Conservation (phyloP, 2,329 filamentous ascomycete genomes). For the Fusarium irregulare region DNA sequence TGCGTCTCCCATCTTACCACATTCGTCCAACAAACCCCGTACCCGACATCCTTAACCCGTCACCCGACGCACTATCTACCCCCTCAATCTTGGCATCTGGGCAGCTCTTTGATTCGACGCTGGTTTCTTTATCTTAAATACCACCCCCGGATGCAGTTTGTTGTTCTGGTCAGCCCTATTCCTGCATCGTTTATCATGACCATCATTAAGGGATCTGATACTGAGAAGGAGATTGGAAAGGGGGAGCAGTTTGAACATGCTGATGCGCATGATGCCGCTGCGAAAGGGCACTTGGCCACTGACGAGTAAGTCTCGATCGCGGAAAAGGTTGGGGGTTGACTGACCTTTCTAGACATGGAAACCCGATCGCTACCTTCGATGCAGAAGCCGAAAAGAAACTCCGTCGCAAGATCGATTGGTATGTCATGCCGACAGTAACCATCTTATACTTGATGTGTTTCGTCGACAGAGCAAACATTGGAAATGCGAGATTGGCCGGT, state of each 20-base stretch:
- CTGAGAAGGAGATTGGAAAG: conserved; percentile 7
- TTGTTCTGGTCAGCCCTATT: background rate
- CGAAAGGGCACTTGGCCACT: conserved; percentile 14
- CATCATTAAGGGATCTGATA: conserved; percentile 2
- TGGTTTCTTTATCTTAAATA: background rate
- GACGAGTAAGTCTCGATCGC: conserved; percentile 4
- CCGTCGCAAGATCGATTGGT: conserved; percentile 19
- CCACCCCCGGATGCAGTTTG: background rate
- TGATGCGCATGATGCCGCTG: conserved; percentile 13
- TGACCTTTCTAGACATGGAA: conserved; percentile 5
- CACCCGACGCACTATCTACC: conserved; percentile 12
- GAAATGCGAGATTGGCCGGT: conserved; percentile 65
- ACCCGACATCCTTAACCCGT: conserved; percentile 8
- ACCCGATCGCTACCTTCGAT: conserved; percentile 16
- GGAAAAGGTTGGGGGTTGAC: background rate
- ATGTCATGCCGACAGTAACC: conserved; percentile 24
- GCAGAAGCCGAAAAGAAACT: conserved; percentile 7
- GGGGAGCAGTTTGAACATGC: background rate
- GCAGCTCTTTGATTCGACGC: background rate
- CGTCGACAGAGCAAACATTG: conserved; percentile 79
- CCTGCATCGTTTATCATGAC: background rate
- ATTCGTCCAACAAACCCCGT: conserved; percentile 10
- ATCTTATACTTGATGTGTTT: conserved; percentile 65
- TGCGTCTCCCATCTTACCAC: background rate
- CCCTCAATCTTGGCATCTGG: conserved; percentile 26